Percentiles rank a stretch among this genome's conserved stretches.
Evolutionary conservation across 495 filamentous ascomycete species (phyloP).

Genomic region (Astrocystis sublimbata): DNA sequence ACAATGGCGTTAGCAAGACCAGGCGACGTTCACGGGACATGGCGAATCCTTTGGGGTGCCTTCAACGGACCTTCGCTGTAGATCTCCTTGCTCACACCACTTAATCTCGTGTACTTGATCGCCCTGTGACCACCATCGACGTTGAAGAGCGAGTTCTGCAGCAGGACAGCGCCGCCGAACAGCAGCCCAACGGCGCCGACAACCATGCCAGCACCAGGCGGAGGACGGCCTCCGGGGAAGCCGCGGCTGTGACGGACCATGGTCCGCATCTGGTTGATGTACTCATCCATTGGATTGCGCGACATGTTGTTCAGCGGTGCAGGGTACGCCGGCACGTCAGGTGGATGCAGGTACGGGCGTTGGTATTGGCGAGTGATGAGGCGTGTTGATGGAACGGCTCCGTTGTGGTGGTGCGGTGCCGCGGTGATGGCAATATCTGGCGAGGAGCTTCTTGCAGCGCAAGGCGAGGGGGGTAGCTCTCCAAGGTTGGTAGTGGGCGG

Average conservation of each 20-base stretch:
- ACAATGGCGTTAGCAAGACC: slow-evolving; percentile 15
- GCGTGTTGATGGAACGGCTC: slow-evolving; percentile 3
- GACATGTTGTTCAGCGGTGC: slow-evolving; percentile 43
- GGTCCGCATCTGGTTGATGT: slow-evolving; percentile 34
- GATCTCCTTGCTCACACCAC: slow-evolving; percentile 95
- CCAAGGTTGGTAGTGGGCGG: slow-evolving; percentile 23
- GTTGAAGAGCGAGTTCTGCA: slow-evolving; percentile 94
- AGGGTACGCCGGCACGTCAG: background rate
- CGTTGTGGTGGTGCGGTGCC: background rate
- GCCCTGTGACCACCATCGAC: slow-evolving; percentile 98
- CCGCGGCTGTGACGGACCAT: slow-evolving; percentile 35
- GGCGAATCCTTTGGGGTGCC: slow-evolving; percentile 5
- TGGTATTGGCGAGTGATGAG: slow-evolving; percentile 8
- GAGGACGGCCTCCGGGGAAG: slow-evolving; percentile 42
- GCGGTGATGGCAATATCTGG: background rate
- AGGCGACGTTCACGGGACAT: background rate
- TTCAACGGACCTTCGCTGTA: slow-evolving; percentile 79
- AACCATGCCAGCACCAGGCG: slow-evolving; percentile 32
- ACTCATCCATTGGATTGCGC: slow-evolving; percentile 49
- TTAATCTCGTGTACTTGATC: slow-evolving; percentile 95
- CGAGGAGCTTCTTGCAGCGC: slow-evolving; percentile 11
- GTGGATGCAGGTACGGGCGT: no score
- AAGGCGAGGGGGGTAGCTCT: slow-evolving; percentile 14
- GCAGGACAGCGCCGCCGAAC: slow-evolving; percentile 62
- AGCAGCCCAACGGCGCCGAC: slow-evolving; percentile 51